Percentiles rank a stretch among this genome's conserved stretches.
These are phyloP conservation scores for Tricharina praecox DNA, from an alignment of 495 filamentous ascomycete genomes.

Conservation along the genomic window DNA sequence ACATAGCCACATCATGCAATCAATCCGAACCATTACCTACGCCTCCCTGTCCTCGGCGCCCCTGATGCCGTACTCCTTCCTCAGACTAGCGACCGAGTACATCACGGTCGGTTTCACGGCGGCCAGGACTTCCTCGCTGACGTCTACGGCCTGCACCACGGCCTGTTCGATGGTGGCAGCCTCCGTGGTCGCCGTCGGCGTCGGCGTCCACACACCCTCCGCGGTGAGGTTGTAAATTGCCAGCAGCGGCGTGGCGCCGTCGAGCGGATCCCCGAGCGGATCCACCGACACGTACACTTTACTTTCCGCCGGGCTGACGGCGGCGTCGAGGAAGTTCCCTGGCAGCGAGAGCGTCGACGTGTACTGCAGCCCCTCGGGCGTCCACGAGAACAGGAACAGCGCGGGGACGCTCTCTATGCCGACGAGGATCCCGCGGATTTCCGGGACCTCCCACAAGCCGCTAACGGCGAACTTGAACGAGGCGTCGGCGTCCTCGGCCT, in stretches of 20 bases:
- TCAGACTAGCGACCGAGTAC: conserved; percentile 54
- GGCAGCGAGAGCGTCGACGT: conserved; percentile 34
- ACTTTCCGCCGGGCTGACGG: conserved; percentile 20
- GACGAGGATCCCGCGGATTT: conserved; percentile 17
- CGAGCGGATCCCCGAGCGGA: too few species aligned
- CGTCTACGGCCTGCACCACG: conserved; percentile 19
- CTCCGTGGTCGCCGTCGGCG: conserved; percentile 4
- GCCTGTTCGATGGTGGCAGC: not conserved
- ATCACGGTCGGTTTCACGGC: conserved; percentile 37
- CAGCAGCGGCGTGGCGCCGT: conserved; percentile 32
- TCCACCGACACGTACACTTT: conserved; percentile 40
- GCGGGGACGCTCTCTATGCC: conserved; percentile 37
- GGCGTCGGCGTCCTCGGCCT: conserved; percentile 12
- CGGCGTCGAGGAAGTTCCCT: conserved; percentile 47
- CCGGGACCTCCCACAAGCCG: conserved; percentile 29
- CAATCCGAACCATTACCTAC: not conserved
- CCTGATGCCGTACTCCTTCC: conserved; percentile 42
- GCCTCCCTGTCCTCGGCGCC: conserved; percentile 28
- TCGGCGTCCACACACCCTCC: conserved; percentile 10
- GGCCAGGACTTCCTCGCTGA: conserved; percentile 1
- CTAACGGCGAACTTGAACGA: conserved; percentile 36
- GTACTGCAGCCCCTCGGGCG: conserved; percentile 30
- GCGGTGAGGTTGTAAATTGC: conserved; percentile 13
- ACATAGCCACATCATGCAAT: too few species aligned
- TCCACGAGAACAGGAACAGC: conserved; percentile 41